Conservation (phyloP, 768 basidiomycete genomes). For the Saitozyma podzolica region DNA sequence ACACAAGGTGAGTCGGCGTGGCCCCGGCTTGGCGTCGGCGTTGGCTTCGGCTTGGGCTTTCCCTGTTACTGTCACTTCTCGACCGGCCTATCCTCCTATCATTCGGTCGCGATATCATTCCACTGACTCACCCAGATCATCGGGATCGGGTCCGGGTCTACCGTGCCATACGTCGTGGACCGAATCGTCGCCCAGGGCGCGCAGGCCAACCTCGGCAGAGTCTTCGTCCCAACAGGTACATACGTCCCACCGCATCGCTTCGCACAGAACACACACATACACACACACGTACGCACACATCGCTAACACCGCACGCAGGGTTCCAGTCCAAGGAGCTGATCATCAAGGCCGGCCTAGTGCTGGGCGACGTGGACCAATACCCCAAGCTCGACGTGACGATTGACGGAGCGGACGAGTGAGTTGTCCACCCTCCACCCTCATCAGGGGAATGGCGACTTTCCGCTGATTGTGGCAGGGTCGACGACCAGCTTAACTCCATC, state of each 20-base stretch:
- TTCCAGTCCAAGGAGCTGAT: conserved; percentile 98
- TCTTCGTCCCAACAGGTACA: conserved; percentile 86
- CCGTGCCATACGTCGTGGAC: conserved; percentile 95
- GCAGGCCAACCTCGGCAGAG: conserved; percentile 71
- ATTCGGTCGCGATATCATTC: background rate
- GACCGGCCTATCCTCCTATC: too few relatives aligned
- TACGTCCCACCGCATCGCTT: conserved; percentile 31
- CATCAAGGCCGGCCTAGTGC: conserved; percentile 68
- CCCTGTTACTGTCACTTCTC: too few relatives aligned
- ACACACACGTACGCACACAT: background rate
- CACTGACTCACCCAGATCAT: conserved; percentile 44
- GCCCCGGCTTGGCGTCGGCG: background rate
- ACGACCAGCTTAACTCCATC: conserved; percentile 81
- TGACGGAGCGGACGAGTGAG: conserved; percentile 95
- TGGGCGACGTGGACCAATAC: conserved; percentile 89
- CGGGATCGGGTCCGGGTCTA: conserved; percentile 59
- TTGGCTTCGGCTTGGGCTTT: too few relatives aligned
- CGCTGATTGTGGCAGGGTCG: conserved; percentile 63
- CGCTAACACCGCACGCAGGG: conserved; percentile 54
- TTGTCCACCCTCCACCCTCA: conserved; percentile 12
- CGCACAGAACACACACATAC: too few relatives aligned
- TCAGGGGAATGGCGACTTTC: background rate
- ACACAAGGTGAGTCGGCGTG: conserved; percentile 63
- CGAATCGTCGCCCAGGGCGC: conserved; percentile 81
- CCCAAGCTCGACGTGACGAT: conserved; percentile 91